phyloP scores from a whole-genome alignment of 495 filamentous ascomycete species.

The Pseudomonodictys pantanalensis region DNA sequence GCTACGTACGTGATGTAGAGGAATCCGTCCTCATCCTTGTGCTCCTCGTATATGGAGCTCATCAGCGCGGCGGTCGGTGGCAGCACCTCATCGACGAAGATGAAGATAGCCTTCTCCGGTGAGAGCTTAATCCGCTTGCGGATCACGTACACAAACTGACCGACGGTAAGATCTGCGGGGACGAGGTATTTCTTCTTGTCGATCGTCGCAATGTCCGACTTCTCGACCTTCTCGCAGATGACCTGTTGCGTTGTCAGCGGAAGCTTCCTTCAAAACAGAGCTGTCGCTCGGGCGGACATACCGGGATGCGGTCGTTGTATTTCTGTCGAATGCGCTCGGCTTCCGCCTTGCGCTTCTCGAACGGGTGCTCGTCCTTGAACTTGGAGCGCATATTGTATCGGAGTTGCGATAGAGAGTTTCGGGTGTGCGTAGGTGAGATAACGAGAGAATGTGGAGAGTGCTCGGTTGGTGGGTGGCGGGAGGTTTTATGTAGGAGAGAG shows the following conservation, averaged over 20 bases:
- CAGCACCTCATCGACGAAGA: slow-evolving; percentile 98
- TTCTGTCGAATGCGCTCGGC: slow-evolving; percentile 99
- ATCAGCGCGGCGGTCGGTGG: slow-evolving; percentile 96
- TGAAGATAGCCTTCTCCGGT: slow-evolving; percentile 99
- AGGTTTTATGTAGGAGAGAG: slow-evolving; percentile 15
- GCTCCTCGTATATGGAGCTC: slow-evolving; percentile 99
- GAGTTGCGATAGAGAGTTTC: slow-evolving; percentile 3
- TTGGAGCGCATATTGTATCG: slow-evolving; percentile 79
- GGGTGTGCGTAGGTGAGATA: no score
- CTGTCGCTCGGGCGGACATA: slow-evolving; percentile 52
- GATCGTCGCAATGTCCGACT: slow-evolving; percentile 98
- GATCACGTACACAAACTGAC: slow-evolving; percentile 99
- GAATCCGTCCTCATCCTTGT: slow-evolving; percentile 70
- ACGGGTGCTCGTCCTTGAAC: slow-evolving; percentile 99
- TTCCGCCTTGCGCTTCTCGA: slow-evolving; percentile 99
- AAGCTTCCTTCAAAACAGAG: slow-evolving; percentile 7
- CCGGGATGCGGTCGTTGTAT: slow-evolving; percentile 96
- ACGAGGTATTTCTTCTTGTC: slow-evolving; percentile 99
- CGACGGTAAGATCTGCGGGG: slow-evolving; percentile 94
- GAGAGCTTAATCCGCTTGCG: slow-evolving; percentile 99
- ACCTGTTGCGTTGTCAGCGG: slow-evolving; percentile 56
- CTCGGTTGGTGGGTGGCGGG: neutral
- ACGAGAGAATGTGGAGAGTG: no score
- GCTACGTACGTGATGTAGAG: slow-evolving; percentile 66
- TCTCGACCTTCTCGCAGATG: slow-evolving; percentile 99